A percentile compares a stretch with the other conserved stretches of the same genome.
Conservation (phyloP, 2,329 filamentous ascomycete species). For the Fusarium sp. region DNA sequence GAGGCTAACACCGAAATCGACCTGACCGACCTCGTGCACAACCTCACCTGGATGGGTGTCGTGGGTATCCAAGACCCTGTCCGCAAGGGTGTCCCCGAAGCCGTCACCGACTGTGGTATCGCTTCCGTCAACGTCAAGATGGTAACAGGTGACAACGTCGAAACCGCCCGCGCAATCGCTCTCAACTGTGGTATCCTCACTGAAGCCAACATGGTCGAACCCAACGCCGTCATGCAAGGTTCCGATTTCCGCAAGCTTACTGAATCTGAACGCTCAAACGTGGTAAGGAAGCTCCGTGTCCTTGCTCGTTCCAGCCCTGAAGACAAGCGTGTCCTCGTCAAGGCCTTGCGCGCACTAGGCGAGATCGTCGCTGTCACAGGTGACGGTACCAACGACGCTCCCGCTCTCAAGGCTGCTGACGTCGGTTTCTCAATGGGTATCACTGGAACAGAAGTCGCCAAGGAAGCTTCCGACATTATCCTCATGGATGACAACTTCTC, state of each 20-base stretch:
- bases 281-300: conserved; percentile 73
- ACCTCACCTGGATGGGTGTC: conserved; percentile 56
- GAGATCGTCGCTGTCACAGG: conserved; percentile 75
- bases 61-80: conserved; percentile 77
- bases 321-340: conserved; percentile 74
- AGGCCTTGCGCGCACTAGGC: conserved; percentile 71
- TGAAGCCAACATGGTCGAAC: conserved; percentile 69
- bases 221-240: conserved; percentile 60
- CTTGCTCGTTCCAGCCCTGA: conserved; percentile 76
- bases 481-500: conserved; percentile 74
- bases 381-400: conserved; percentile 74
- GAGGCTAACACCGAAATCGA: conserved; percentile 62
- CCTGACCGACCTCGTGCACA: conserved; percentile 63
- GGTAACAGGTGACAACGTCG: conserved; percentile 63
- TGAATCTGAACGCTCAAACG: conserved; percentile 60
- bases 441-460: conserved; percentile 71
- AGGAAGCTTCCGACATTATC: conserved; percentile 74
- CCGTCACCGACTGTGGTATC: conserved; percentile 70
- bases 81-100: conserved; percentile 69
- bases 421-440: conserved; percentile 77
- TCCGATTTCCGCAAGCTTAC: conserved; percentile 66
- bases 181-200: conserved; percentile 55
- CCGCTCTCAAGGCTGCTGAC: conserved; percentile 73
- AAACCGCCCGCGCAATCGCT: conserved; percentile 59
- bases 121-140: conserved; percentile 76